phyloP scores from a whole-genome alignment of 176 grass and related monocot genomes.

The Raddia distichophylla region DNA sequence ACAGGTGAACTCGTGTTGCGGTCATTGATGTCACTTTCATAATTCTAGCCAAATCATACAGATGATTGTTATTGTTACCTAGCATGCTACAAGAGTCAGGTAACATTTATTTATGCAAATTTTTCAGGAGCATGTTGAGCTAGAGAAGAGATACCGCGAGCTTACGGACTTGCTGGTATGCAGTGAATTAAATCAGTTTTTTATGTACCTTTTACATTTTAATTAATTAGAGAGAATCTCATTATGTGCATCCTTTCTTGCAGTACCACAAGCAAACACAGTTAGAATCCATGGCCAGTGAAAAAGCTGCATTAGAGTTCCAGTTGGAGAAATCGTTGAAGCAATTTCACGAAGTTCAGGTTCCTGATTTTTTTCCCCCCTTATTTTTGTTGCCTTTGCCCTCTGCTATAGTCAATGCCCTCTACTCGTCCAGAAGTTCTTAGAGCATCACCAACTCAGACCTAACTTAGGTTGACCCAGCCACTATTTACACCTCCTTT shows the following conservation, averaged over 20 bases:
- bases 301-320: constrained; percentile 94
- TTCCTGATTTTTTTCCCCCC: constrained; percentile 36
- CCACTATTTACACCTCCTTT: no score
- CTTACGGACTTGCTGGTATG: constrained; percentile 96
- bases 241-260: constrained; percentile 47
- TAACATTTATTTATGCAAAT: constrained; percentile 34
- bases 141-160: constrained; percentile 98
- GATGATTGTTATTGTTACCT: not conserved
- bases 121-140: constrained; percentile 89
- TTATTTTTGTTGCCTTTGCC: constrained; percentile 21
- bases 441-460: not conserved
- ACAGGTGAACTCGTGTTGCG: constrained; percentile 55
- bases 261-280: constrained; percentile 99
- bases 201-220: constrained; percentile 12
- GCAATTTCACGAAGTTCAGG: constrained; percentile 94
- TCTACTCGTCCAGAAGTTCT: constrained; percentile 10
- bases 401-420: not conserved
- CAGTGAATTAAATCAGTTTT: constrained; percentile 22
- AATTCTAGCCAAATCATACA: constrained; percentile 2
- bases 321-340: constrained; percentile 92
- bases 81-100: constrained; percentile 6
- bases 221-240: constrained; percentile 12
- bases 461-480: no score
- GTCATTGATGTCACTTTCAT: constrained; percentile 22
- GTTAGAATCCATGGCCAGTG: constrained; percentile 88